phyloP scores from a whole-genome alignment of 257 asterid genomes.

The Fraxinus pennsylvanica region DNA sequence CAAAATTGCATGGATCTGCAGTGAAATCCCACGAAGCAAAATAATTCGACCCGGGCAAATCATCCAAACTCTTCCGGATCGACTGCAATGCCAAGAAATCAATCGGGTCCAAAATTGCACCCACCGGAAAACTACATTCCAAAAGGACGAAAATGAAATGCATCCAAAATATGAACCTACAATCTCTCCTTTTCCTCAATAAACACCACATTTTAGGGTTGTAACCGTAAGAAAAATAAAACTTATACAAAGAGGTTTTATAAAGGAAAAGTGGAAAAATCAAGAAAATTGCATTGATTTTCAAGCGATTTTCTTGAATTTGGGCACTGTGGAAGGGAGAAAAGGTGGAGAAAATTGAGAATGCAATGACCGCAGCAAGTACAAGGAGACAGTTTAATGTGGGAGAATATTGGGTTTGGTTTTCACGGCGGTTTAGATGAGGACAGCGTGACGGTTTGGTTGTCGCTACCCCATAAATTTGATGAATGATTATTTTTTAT shows the following conservation, averaged over 20 bases:
- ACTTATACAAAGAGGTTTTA: constrained; percentile 17
- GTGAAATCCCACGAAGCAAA: constrained; percentile 92
- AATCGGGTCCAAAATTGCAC: constrained; percentile 71
- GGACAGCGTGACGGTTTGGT: constrained; percentile 51
- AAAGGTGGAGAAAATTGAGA: constrained; percentile 39
- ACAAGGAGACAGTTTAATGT: constrained; percentile 17
- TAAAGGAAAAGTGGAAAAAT: constrained; percentile 25
- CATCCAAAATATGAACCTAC: constrained; percentile 22
- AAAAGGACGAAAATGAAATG: constrained; percentile 20
- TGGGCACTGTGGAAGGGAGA: constrained; percentile 14
- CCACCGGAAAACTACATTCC: not conserved
- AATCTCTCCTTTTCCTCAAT: constrained; percentile 1
- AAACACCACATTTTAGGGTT: constrained; percentile 24
- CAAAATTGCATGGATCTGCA: constrained; percentile 78
- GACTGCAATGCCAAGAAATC: constrained; percentile 91
- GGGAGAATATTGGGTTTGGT: constrained; percentile 24
- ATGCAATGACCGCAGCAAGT: constrained; percentile 31
- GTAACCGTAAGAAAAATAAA: not conserved
- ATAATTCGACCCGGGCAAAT: constrained; percentile 77
- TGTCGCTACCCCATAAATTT: not conserved
- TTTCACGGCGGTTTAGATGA: constrained; percentile 35
- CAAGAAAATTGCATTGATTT: not conserved
- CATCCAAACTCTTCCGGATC: constrained; percentile 57
- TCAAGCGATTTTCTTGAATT: constrained; percentile 11
- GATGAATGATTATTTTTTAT: not conserved